Evolutionary conservation across 2,329 filamentous ascomycete genomes (phyloP).

Genomic region (Myriosclerotinia duriaeana): DNA sequence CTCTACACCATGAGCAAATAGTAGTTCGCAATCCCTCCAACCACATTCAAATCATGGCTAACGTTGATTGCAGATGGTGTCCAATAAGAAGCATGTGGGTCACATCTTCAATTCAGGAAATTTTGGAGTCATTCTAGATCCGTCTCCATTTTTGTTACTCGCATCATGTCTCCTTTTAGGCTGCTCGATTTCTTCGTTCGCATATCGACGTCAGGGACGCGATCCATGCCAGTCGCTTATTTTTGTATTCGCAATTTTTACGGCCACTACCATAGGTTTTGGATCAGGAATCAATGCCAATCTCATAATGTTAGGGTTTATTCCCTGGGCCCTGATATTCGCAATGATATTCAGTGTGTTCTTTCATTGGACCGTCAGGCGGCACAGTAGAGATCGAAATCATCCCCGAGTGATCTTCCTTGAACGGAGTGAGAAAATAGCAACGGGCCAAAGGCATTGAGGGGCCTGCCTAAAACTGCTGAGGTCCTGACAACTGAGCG

Average conservation of each 20-base stretch:
- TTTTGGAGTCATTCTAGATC: constrained; percentile 36
- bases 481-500: neutral
- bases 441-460: neutral
- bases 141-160: constrained; percentile 42
- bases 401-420: neutral
- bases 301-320: constrained; percentile 41
- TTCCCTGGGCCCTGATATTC: constrained; percentile 42
- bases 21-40: constrained; percentile 22
- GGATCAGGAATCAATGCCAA: constrained; percentile 35
- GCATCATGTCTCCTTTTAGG: constrained; percentile 42
- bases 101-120: constrained; percentile 26
- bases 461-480: neutral
- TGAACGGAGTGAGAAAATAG: neutral
- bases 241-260: constrained; percentile 36
- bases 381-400: neutral
- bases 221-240: constrained; percentile 41
- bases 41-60: neutral
- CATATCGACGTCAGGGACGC: constrained; percentile 39
- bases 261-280: constrained; percentile 36
- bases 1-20: constrained; percentile 33
- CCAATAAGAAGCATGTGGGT: neutral
- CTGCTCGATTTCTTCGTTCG: constrained; percentile 43
- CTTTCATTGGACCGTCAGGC: constrained; percentile 34
- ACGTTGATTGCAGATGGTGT: constrained; percentile 1
- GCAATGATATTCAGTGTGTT: constrained; percentile 42